Conservation (phyloP, 2,329 filamentous ascomycete genomes). For the Pestalotiopsis sp. region DNA sequence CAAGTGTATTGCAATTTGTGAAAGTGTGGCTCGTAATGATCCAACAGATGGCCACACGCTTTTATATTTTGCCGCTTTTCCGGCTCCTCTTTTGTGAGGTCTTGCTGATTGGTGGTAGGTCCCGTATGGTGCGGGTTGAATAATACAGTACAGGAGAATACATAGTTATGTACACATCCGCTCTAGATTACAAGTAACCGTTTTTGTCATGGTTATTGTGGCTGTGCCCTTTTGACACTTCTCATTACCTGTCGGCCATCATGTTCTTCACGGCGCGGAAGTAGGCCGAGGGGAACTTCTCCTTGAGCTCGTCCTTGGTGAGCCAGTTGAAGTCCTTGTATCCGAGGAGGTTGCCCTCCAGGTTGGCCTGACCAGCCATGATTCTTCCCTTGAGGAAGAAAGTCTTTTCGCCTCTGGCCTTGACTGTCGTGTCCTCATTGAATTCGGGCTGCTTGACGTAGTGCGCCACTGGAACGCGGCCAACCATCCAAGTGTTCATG, state of each 20-base stretch:
- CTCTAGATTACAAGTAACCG: conserved; percentile 17
- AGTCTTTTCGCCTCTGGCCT: conserved; percentile 71
- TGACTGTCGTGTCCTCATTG: conserved; percentile 44
- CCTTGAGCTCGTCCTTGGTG: conserved; percentile 82
- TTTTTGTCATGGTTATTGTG: conserved; percentile 17
- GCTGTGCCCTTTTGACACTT: neutral
- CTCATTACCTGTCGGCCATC: conserved; percentile 71
- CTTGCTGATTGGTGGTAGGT: neutral
- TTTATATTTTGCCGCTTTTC: neutral
- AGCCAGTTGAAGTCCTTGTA: conserved; percentile 90
- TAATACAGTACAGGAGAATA: conserved; percentile 16
- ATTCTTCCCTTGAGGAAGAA: conserved; percentile 98
- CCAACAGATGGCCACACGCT: neutral
- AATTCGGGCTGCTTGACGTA: conserved; percentile 59
- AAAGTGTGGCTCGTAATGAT: neutral
- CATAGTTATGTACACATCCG: conserved; percentile 17
- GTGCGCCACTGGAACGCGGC: conserved; percentile 86
- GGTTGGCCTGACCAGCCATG: conserved; percentile 91
- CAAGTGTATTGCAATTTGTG: neutral
- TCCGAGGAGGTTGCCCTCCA: conserved; percentile 71
- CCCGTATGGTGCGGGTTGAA: neutral
- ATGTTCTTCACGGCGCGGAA: conserved; percentile 79
- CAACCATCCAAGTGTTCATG: conserved; percentile 99
- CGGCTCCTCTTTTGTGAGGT: neutral
- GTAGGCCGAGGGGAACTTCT: conserved; percentile 68